A percentile compares a stretch with the other conserved stretches of the same genome.
Evolutionary conservation across 2,329 filamentous ascomycete species (phyloP).

Genomic region (Phoma sp.): DNA sequence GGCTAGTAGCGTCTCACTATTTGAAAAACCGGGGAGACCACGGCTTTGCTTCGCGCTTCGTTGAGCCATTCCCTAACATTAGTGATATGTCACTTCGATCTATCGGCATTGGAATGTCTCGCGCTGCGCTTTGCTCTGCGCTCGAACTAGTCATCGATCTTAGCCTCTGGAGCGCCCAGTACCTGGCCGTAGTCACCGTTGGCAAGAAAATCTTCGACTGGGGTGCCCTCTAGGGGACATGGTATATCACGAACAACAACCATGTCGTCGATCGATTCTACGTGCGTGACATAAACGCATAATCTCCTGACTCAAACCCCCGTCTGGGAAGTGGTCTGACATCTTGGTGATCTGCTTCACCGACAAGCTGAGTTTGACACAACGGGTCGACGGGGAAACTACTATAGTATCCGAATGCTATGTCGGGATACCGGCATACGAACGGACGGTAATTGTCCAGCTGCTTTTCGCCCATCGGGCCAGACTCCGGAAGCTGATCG

Average conservation of each 20-base stretch:
- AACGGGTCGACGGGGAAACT: not conserved
- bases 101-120: slow-evolving; percentile 35
- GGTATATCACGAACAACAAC: too few relatives aligned
- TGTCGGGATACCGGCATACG: too few relatives aligned
- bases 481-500: not conserved
- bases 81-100: slow-evolving; percentile 23
- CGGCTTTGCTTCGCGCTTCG: slow-evolving; percentile 10
- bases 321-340: not conserved
- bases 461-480: not conserved
- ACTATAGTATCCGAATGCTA: too few relatives aligned
- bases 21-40: slow-evolving; percentile 17
- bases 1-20: slow-evolving; percentile 42
- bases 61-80: slow-evolving; percentile 15
- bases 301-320: not conserved
- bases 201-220: slow-evolving; percentile 43
- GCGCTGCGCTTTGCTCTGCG: slow-evolving; percentile 41
- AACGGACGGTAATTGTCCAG: too few relatives aligned
- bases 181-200: slow-evolving; percentile 33
- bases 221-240: slow-evolving; percentile 33
- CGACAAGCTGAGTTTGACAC: not conserved
- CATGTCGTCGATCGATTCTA: too few relatives aligned
- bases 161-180: slow-evolving; percentile 43
- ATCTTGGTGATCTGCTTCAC: not conserved
- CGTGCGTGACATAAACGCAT: too few relatives aligned
- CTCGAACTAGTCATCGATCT: slow-evolving; percentile 44